A percentile compares a stretch with the other conserved stretches of the same genome.
These are phyloP conservation scores for Cenchrus purpureus DNA, from an alignment of 176 grass and related monocot genomes.

Conservation along the genomic window DNA sequence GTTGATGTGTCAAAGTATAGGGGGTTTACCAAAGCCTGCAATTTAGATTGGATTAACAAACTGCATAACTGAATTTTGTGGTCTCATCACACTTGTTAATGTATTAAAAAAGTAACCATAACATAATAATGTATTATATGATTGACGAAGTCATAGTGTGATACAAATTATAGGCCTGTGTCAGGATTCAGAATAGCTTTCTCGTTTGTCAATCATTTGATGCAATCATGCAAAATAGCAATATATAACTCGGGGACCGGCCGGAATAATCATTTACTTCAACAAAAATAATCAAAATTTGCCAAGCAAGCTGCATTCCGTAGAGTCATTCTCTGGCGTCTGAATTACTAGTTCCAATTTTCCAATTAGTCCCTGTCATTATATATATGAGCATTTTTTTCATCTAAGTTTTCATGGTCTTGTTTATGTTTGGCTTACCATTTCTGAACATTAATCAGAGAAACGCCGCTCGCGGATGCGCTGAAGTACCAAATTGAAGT, in stretches of 20 bases:
- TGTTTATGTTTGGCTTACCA: neutral
- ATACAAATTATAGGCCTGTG: neutral
- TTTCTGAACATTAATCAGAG: slow-evolving; percentile 51
- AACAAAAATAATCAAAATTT: neutral
- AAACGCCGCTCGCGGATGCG: slow-evolving; percentile 73
- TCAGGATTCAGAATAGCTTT: neutral
- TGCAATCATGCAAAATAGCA: neutral
- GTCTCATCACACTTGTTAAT: neutral
- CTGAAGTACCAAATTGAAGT: slow-evolving; percentile 85
- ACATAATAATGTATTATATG: neutral
- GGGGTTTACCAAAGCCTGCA: neutral
- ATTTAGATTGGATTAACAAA: slow-evolving; percentile 6
- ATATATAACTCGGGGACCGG: neutral
- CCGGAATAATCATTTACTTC: neutral
- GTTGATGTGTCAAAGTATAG: neutral
- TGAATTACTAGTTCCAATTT: neutral
- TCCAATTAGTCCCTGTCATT: neutral
- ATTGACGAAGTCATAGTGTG: too few relatives aligned
- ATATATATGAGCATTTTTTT: neutral
- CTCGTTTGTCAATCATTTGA: neutral
- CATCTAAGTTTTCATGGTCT: neutral
- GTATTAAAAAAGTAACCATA: neutral
- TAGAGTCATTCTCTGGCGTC: neutral
- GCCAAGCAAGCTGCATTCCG: neutral
- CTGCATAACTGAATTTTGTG: neutral